Percentiles rank a stretch among this genome's conserved stretches.
phyloP scores from a whole-genome alignment of 345 rosid genomes.

The Acer yangbiense region DNA sequence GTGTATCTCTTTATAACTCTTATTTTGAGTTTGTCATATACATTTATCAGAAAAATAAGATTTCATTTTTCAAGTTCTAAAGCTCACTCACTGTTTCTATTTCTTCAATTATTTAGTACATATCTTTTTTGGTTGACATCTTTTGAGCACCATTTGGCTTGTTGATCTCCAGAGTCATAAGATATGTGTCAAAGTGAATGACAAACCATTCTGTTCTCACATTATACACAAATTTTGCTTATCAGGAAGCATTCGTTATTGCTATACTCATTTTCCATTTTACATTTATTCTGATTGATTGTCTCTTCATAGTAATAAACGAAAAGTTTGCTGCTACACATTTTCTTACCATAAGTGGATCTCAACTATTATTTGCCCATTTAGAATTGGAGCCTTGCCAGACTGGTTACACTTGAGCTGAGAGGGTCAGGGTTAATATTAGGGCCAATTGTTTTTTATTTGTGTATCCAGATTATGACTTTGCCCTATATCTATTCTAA shows the following conservation, averaged over 20 bases:
- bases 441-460: not conserved
- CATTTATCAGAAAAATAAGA: not conserved
- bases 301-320: not conserved
- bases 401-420: not conserved
- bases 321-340: not conserved
- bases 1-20: slow-evolving; percentile 1
- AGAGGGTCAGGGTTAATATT: no score
- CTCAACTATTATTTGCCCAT: not conserved
- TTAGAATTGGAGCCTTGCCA: not conserved
- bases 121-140: not conserved
- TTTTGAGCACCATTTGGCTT: not conserved
- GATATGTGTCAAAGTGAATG: not conserved
- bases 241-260: not conserved
- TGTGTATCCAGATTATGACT: not conserved
- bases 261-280: not conserved
- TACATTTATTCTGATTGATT: not conserved
- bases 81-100: not conserved
- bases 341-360: not conserved
- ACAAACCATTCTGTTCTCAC: not conserved
- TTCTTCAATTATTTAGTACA: not conserved
- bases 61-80: not conserved
- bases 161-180: not conserved
- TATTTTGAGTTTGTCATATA: not conserved
- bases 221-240: not conserved
- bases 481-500: not conserved